Conservation (phyloP, 495 filamentous ascomycete genomes). For the Astrocystis sublimbata region DNA sequence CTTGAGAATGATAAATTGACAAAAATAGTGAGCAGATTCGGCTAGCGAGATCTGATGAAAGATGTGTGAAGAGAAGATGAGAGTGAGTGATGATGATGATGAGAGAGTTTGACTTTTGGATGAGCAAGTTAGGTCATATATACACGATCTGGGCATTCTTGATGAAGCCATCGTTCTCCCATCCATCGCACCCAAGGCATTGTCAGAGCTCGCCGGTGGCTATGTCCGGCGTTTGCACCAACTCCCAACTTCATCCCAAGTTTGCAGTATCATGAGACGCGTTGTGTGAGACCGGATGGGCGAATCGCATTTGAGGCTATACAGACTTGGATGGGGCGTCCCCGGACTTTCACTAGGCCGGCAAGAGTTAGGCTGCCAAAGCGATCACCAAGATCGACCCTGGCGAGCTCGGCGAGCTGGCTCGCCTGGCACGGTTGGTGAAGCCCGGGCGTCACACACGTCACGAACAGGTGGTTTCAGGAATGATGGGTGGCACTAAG, state of each 20-base stretch:
- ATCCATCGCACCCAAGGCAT: neutral
- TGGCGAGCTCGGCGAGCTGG: too few species aligned
- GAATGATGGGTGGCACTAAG: neutral
- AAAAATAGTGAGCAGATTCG: neutral
- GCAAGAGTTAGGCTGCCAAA: neutral
- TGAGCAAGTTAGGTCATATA: neutral
- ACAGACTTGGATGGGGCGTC: neutral
- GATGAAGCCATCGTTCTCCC: neutral
- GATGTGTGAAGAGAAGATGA: neutral
- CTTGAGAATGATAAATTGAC: neutral
- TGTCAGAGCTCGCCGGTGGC: neutral
- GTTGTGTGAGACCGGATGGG: constrained; percentile 5
- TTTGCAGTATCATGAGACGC: constrained; percentile 13
- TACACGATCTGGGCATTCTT: neutral
- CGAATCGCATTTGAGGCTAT: constrained; percentile 10
- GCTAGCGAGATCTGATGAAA: constrained; percentile 15
- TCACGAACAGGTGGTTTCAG: constrained; percentile 9
- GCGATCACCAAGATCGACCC: constrained; percentile 9
- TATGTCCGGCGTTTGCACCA: constrained; percentile 7
- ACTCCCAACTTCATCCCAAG: constrained; percentile 12
- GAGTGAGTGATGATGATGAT: constrained; percentile 4
- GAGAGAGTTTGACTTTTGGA: neutral
- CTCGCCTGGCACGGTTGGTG: too few species aligned
- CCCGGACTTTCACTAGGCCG: neutral
- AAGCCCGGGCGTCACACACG: neutral